Evolutionary conservation across 805 yeast genomes (phyloP).

Genomic region (Nakazawaea wyomingensis): DNA sequence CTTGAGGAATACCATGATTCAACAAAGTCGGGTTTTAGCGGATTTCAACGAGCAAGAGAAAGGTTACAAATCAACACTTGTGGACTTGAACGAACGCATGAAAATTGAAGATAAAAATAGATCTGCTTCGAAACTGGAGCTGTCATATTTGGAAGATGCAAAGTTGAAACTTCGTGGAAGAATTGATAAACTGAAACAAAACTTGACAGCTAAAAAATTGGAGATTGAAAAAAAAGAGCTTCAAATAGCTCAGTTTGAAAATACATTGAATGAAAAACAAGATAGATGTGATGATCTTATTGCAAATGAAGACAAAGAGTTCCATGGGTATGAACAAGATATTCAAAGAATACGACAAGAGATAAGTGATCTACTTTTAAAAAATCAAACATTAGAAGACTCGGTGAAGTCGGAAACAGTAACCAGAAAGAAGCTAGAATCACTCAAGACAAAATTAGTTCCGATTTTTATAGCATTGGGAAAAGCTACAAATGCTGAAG

Average conservation of each 20-base stretch:
- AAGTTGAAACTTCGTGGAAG: conserved; percentile 31
- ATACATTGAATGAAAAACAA: conserved; percentile 21
- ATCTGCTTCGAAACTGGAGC: conserved; percentile 33
- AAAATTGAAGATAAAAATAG: conserved; percentile 36
- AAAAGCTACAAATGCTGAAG: conserved; percentile 11
- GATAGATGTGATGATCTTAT: conserved; percentile 12
- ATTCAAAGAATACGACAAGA: conserved; percentile 18
- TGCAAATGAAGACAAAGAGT: neutral
- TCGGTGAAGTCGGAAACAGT: conserved; percentile 25
- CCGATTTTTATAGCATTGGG: conserved; percentile 21
- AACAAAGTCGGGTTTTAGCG: conserved; percentile 25
- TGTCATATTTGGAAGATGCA: conserved; percentile 36
- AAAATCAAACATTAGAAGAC: conserved; percentile 27
- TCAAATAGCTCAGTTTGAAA: conserved; percentile 31
- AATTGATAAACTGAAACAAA: conserved; percentile 28
- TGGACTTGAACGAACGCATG: conserved; percentile 33
- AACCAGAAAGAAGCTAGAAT: conserved; percentile 23
- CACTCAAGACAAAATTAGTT: conserved; percentile 18
- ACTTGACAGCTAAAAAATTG: conserved; percentile 23
- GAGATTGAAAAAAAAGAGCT: conserved; percentile 28
- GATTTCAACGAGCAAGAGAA: conserved; percentile 36
- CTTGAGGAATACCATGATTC: conserved; percentile 28
- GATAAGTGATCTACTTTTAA: conserved; percentile 22
- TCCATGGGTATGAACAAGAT: conserved; percentile 8
- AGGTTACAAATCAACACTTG: conserved; percentile 27